Percentiles rank a stretch among this genome's conserved stretches.
phyloP scores from a whole-genome alignment of 2,329 filamentous ascomycete genomes.

The Zelopaecilomyces penicillatus region DNA sequence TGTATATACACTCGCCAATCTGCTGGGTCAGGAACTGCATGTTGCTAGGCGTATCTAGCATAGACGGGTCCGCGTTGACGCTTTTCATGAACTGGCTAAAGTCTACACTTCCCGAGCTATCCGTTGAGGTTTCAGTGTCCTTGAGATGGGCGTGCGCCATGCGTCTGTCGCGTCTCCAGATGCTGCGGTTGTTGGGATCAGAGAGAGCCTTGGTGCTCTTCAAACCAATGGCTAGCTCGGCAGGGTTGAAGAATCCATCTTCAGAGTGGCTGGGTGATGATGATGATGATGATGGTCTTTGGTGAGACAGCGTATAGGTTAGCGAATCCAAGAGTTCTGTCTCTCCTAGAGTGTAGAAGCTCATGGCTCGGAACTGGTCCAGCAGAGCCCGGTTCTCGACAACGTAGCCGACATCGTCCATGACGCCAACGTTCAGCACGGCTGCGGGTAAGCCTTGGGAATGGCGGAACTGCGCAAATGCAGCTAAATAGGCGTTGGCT shows the following conservation, averaged over 20 bases:
- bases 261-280: slow-evolving; percentile 1
- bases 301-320: slow-evolving; percentile 1
- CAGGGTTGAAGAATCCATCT: not conserved
- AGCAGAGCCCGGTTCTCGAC: slow-evolving; percentile 6
- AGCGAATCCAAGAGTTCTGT: slow-evolving; percentile 5
- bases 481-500: slow-evolving; percentile 32
- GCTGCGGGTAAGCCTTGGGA: slow-evolving; percentile 26
- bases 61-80: too few species aligned
- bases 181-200: slow-evolving; percentile 4
- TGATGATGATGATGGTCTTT: slow-evolving; percentile 1
- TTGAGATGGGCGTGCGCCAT: not conserved
- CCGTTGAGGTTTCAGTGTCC: too few species aligned
- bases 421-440: slow-evolving; percentile 27
- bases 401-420: slow-evolving; percentile 32
- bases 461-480: slow-evolving; percentile 28
- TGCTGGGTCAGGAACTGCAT: too few species aligned
- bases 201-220: slow-evolving; percentile 6
- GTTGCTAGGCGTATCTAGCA: too few species aligned
- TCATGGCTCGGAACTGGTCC: slow-evolving; percentile 7
- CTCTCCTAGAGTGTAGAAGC: slow-evolving; percentile 8
- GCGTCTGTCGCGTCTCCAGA: not conserved
- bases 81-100: too few species aligned
- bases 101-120: too few species aligned
- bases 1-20: slow-evolving; percentile 3
- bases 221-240: slow-evolving; percentile 4